A percentile compares a stretch with the other conserved stretches of the same genome.
Evolutionary conservation across 768 basidiomycete genomes (phyloP).

Genomic region (Melanogaster broomeanus): DNA sequence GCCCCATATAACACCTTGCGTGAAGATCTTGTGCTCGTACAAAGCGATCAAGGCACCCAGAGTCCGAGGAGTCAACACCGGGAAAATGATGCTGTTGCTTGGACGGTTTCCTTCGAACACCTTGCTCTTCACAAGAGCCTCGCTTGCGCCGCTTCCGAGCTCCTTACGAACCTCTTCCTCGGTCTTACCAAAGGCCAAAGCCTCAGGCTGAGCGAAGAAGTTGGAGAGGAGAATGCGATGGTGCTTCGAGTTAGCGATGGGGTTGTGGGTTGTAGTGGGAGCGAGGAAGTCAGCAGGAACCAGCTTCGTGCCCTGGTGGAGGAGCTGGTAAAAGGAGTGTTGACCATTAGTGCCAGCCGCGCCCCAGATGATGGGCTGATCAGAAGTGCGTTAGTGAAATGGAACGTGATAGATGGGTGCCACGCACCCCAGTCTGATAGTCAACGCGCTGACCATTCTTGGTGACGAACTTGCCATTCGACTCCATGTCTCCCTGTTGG

Average conservation of each 20-base stretch:
- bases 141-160: constrained; percentile 68
- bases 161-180: constrained; percentile 83
- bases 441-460: constrained; percentile 90
- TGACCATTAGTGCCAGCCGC: constrained; percentile 98
- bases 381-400: background rate
- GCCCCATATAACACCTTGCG: constrained; percentile 96
- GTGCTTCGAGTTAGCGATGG: constrained; percentile 83
- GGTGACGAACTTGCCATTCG: constrained; percentile 96
- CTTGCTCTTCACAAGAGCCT: constrained; percentile 92
- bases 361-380: constrained; percentile 97
- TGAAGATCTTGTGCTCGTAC: constrained; percentile 99
- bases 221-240: constrained; percentile 97
- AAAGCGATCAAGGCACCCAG: constrained; percentile 87
- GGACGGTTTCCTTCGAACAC: constrained; percentile 98
- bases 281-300: constrained; percentile 93
- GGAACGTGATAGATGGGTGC: background rate
- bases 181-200: constrained; percentile 96
- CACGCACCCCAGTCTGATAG: constrained; percentile 92
- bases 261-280: constrained; percentile 88
- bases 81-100: constrained; percentile 96
- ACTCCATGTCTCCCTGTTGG: constrained; percentile 99
- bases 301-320: constrained; percentile 92
- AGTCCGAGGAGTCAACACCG: constrained; percentile 83
- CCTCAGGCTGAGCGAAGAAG: constrained; percentile 98
- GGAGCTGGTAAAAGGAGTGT: constrained; percentile 98